Base-by-base conservation (phyloP, 192 early-diverging fungal species). In the Podila clonocystis region DNA sequence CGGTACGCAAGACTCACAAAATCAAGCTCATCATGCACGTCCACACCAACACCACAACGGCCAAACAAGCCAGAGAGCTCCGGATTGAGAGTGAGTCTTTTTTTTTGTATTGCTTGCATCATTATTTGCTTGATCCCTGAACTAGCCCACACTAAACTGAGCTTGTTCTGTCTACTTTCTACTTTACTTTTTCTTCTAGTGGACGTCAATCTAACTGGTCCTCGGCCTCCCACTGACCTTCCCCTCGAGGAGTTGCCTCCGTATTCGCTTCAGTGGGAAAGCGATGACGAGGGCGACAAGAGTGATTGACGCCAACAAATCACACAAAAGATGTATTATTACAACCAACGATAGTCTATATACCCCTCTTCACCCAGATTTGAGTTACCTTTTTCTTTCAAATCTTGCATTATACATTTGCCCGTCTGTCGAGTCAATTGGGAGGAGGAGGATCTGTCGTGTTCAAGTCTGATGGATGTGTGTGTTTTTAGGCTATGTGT, bases 1-100 rank as follows among this genome's bases (percentile, higher is more conserved):
- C 69, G 0, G 69, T 78, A 9, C 65, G 59, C 28, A 78, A 78
- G 60, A 72, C 75, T 2, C 75, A 78, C 45, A n/a, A 65, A n/a
- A 55, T 78, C 28, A 78, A 78, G 52, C 17, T 78, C 26, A 78
- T 78, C 34, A 78, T 78, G 75, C 38, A 50, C 12, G 34, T 78
- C 26, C 66, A 67, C 63, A 67, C 75, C 5, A n/a, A 48, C 1
- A 50, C 62, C 8, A 72, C 66, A 64, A 49, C 75, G 17, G 65
- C 70, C 57, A 78, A 34, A 41, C 26, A 78, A 20, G 75, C 75
- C 0, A 71, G 50, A 55, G 69, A 78, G 36, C 36, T 78, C 12
- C 63, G 75, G 12, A 52, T 78, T 22, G 75, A 78, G 48, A 78
- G 75, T 78, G 71, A 38, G 69, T 63, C 7, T n/a, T 58, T 31